Evolutionary conservation across 2,329 filamentous ascomycete genomes (phyloP), one percentile per base, ranked within the genome.

Genomic region (Aspergillus sp.): DNA sequence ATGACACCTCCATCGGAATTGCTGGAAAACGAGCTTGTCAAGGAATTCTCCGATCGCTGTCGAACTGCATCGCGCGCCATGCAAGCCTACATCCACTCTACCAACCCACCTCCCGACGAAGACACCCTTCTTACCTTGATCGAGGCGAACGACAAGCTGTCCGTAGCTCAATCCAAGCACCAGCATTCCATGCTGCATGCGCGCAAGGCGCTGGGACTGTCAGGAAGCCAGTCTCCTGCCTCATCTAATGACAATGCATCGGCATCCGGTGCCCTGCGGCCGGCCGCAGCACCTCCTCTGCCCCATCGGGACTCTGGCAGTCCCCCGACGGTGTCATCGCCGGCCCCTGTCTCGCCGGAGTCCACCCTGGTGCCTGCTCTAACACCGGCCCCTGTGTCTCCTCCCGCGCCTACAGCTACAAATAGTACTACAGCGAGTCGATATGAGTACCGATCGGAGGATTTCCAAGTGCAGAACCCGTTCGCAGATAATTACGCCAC

Each of bases 111-210:
- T 1, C 92, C 93, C 0, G 94, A 97, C 70, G 93, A 96, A 64
- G 88, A 96, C 60, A 97, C 93, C 1, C 90, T 97, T 82, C 85
- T 94, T 67, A 92, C 85, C 13, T 77, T 99, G 56, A 96, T 99
- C 65, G 91, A 96, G 71, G 94, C 90, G 13, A 96, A 95, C 68
- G 94, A 97, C 71, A 88, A 93, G 67, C 79, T 99, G 26, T 89
- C 90, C 55, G 83, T 89, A 42, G 87, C 92, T 0, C 79, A 93
- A 38, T 94, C 85, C 58, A 86, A 90, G 66, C 90, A 96, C 70
- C 90, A 95, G 71, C 85, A 91, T 50, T 87, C 90, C 9, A 76
- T 95, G 38, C 75, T 86, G 6, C 75, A 80, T 55, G 83, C 83
- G 8, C 76, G 83, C 43, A 77, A 79, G 49, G 57, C 61, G 4